Percentiles rank a stretch among this genome's conserved stretches.
phyloP scores from a whole-genome alignment of 2,329 filamentous ascomycete species.

The Hymenoscyphus occultus region DNA sequence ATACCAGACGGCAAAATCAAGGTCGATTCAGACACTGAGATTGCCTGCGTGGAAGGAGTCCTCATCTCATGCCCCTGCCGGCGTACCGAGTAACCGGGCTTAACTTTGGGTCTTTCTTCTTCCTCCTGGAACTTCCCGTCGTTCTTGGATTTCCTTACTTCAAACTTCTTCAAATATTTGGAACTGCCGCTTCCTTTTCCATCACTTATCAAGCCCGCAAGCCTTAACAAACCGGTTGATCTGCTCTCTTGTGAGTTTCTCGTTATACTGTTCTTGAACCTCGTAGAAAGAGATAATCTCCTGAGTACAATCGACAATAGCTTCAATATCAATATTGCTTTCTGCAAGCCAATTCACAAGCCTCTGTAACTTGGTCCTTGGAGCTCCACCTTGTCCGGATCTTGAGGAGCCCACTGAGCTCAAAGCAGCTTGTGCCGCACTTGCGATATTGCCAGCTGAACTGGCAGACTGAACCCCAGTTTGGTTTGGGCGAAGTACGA shows the following conservation, averaged over 20 bases:
- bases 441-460: slow-evolving; percentile 37
- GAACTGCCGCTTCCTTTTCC: neutral
- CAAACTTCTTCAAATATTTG: neutral
- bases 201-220: slow-evolving; percentile 36
- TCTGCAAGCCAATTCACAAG: slow-evolving; percentile 68
- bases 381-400: slow-evolving; percentile 20
- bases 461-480: slow-evolving; percentile 44
- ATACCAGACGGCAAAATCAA: no score
- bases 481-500: slow-evolving; percentile 61
- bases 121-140: neutral
- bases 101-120: neutral
- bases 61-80: no score
- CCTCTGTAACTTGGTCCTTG: slow-evolving; percentile 43
- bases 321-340: slow-evolving; percentile 65
- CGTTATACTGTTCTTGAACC: slow-evolving; percentile 39
- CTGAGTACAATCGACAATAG: slow-evolving; percentile 67
- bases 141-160: neutral
- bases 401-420: slow-evolving; percentile 31
- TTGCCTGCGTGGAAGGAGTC: no score
- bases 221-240: slow-evolving; percentile 39
- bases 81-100: no score
- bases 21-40: no score
- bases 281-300: slow-evolving; percentile 72
- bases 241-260: slow-evolving; percentile 38
- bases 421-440: slow-evolving; percentile 35